phyloP scores from a whole-genome alignment of 805 yeast genomes.

The Candida broadrunensis region DNA sequence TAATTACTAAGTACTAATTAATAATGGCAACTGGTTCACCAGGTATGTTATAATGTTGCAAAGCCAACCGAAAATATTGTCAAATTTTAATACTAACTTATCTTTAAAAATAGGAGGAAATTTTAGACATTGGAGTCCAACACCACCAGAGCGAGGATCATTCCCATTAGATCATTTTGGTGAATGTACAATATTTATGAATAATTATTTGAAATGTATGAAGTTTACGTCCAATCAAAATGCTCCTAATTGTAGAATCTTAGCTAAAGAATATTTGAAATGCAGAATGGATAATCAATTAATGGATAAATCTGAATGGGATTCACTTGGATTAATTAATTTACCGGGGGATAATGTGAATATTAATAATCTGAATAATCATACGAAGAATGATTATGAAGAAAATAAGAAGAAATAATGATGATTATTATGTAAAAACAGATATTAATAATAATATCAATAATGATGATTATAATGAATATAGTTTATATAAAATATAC shows the following conservation, averaged over 20 bases:
- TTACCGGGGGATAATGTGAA: slow-evolving; percentile 31
- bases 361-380: too few relatives aligned
- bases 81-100: too few relatives aligned
- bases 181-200: slow-evolving; percentile 79
- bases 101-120: slow-evolving; percentile 18
- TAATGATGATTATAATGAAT: neutral
- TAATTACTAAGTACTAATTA: neutral
- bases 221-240: slow-evolving; percentile 75
- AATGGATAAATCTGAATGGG: slow-evolving; percentile 44
- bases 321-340: slow-evolving; percentile 39
- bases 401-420: too few relatives aligned
- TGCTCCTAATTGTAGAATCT: slow-evolving; percentile 83
- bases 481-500: neutral
- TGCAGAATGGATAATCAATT: slow-evolving; percentile 82
- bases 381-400: too few relatives aligned
- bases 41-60: too few relatives aligned
- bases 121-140: slow-evolving; percentile 56
- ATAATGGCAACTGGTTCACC: slow-evolving; percentile 39
- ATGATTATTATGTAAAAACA: too few relatives aligned
- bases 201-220: slow-evolving; percentile 72
- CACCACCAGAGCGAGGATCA: slow-evolving; percentile 96
- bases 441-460: neutral
- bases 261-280: slow-evolving; percentile 77
- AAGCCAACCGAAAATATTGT: neutral
- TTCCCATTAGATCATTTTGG: slow-evolving; percentile 89